Conservation (phyloP, 805 yeast species). For the Jamesozyma hellenica region DNA sequence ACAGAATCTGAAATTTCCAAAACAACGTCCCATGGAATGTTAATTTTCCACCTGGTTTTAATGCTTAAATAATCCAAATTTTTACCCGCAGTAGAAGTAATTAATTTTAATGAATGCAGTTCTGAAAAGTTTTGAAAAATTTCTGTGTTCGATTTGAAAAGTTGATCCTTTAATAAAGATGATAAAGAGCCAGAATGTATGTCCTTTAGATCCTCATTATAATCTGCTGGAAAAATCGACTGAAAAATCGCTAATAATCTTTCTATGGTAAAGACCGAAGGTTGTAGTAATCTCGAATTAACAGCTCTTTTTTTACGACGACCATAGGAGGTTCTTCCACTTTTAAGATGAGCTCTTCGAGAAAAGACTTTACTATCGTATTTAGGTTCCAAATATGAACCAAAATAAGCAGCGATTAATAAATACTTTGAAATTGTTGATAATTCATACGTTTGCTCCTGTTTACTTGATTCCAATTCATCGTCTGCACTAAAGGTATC, state of each 20-base stretch:
- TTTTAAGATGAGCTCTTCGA: conserved; percentile 36
- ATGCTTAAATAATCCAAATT: conserved; percentile 51
- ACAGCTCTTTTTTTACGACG: conserved; percentile 38
- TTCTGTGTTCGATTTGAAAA: conserved; percentile 36
- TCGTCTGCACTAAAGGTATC: conserved; percentile 22
- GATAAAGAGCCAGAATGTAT: conserved; percentile 14
- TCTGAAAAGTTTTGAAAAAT: conserved; percentile 52
- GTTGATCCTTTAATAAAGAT: conserved; percentile 12
- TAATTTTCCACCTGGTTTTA: conserved; percentile 68
- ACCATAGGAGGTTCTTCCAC: conserved; percentile 34
- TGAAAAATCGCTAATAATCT: conserved; percentile 70
- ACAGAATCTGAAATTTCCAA: conserved; percentile 53
- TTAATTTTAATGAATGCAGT: conserved; percentile 42
- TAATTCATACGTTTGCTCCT: conserved; percentile 33
- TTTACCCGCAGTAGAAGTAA: conserved; percentile 33
- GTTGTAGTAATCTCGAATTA: conserved; percentile 55
- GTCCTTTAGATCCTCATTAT: conserved; percentile 7
- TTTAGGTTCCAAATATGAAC: conserved; percentile 64
- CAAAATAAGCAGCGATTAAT: conserved; percentile 73
- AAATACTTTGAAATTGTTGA: conserved; percentile 57
- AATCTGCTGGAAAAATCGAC: conserved; percentile 46
- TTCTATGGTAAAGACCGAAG: conserved; percentile 68
- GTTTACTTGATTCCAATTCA: conserved; percentile 5
- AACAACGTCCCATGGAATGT: conserved; percentile 58
- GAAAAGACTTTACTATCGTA: conserved; percentile 66